A percentile compares a stretch with the other conserved stretches of the same genome.
Evolutionary conservation across 345 rosid genomes (phyloP).

Genomic region (Lepidium africanum): DNA sequence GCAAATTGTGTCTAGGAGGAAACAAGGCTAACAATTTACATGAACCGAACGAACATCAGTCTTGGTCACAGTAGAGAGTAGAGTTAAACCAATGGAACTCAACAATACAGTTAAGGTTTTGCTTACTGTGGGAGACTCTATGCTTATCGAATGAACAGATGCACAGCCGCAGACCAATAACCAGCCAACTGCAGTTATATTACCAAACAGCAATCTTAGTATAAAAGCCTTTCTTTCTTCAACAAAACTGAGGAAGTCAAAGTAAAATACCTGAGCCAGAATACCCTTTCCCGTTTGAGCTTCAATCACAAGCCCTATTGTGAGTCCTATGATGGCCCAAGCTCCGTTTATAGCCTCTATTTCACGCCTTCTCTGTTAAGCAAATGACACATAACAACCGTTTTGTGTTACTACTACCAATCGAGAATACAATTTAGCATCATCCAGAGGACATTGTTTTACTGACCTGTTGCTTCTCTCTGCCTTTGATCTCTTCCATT

Average conservation of each 20-base stretch:
- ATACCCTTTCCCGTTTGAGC: constrained; percentile 70
- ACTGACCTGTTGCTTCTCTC: constrained; percentile 55
- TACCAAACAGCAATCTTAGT: neutral
- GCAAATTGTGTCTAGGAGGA: neutral
- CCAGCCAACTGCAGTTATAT: constrained; percentile 55
- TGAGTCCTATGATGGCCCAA: constrained; percentile 90
- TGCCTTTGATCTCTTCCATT: constrained; percentile 54
- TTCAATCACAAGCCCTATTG: constrained; percentile 71
- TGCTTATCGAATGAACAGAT: constrained; percentile 20
- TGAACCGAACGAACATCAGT: neutral
- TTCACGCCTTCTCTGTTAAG: constrained; percentile 52
- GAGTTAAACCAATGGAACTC: neutral
- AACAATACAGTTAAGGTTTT: neutral
- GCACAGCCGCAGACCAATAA: constrained; percentile 47
- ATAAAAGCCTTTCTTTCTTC: neutral
- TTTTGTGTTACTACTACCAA: neutral
- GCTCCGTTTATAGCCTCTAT: constrained; percentile 92
- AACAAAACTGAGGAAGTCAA: neutral
- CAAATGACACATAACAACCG: neutral
- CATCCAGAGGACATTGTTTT: neutral
- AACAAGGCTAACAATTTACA: neutral
- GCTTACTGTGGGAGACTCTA: neutral
- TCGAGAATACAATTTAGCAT: neutral
- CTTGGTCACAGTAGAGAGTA: neutral
- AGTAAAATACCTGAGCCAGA: constrained; percentile 48